phyloP scores from a whole-genome alignment of 352 stramenopile genomes.

The Globisporangium sylvaticum region DNA sequence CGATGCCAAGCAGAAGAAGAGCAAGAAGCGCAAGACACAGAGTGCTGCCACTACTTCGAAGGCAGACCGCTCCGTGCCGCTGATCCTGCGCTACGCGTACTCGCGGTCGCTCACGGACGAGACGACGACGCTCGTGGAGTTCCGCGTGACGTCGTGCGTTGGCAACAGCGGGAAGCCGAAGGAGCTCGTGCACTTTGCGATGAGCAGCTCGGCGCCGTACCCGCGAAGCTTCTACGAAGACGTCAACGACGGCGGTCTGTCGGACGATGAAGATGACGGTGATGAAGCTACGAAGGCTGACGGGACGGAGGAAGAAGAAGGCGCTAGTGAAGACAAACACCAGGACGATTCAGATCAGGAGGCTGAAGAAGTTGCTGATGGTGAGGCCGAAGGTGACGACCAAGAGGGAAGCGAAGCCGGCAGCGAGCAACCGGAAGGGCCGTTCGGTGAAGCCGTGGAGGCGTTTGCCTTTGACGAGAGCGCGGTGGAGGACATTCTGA shows the following conservation, averaged over 20 bases:
- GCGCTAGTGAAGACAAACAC: constrained; percentile 23
- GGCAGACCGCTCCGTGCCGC: constrained; percentile 16
- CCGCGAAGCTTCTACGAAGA: constrained; percentile 76
- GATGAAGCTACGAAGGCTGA: constrained; percentile 12
- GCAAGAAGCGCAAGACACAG: constrained; percentile 42
- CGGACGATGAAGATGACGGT: constrained; percentile 22
- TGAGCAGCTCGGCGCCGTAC: constrained; percentile 50
- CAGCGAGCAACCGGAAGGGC: constrained; percentile 16
- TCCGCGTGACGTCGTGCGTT: constrained; percentile 36
- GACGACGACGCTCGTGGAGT: constrained; percentile 49
- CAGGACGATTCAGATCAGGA: not conserved
- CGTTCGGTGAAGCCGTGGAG: constrained; percentile 51
- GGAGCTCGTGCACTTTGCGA: constrained; percentile 58
- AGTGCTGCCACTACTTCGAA: constrained; percentile 13
- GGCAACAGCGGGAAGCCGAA: constrained; percentile 32
- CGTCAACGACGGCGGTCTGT: constrained; percentile 21
- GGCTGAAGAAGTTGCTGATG: constrained; percentile 15
- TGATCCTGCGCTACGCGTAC: constrained; percentile 53
- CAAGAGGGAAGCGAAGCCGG: not conserved
- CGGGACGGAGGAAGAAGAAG: constrained; percentile 17
- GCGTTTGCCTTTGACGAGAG: constrained; percentile 57
- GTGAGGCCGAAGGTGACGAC: not conserved
- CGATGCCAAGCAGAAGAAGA: constrained; percentile 16
- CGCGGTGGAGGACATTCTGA: constrained; percentile 32
- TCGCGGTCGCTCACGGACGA: constrained; percentile 27